phyloP scores from a whole-genome alignment of 495 filamentous ascomycete genomes.

The Penicillium parvum region DNA sequence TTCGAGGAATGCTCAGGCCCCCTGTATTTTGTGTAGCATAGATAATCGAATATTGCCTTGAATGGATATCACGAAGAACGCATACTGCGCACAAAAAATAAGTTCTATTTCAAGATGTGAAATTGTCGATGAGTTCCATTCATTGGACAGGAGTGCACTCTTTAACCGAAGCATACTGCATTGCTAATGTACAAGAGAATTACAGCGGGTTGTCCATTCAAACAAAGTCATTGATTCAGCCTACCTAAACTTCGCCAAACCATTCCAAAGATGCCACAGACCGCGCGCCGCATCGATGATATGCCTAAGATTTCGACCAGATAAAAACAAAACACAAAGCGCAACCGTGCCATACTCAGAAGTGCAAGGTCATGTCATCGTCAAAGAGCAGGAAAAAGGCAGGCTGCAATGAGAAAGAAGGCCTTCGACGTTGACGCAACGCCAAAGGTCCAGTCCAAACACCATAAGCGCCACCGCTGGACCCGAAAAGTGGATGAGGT shows the following conservation, averaged over 20 bases:
- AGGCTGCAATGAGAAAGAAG: conserved; percentile 7
- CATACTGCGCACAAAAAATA: too few species aligned
- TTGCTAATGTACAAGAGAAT: too few species aligned
- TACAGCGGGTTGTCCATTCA: too few species aligned
- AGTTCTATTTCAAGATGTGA: too few species aligned
- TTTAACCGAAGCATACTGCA: too few species aligned
- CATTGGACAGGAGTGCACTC: too few species aligned
- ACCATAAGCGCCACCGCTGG: conserved; percentile 38
- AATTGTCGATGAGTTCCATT: too few species aligned
- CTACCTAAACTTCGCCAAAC: neutral
- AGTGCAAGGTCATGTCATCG: conserved; percentile 16
- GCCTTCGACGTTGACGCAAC: conserved; percentile 19
- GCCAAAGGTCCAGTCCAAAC: conserved; percentile 24
- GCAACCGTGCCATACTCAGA: neutral
- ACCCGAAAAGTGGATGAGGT: conserved; percentile 17
- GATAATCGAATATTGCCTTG: conserved; percentile 26
- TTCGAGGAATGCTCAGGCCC: conserved; percentile 11
- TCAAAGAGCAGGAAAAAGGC: conserved; percentile 5
- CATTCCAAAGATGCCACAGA: conserved; percentile 6
- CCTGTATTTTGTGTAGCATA: conserved; percentile 34
- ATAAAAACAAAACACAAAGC: conserved; percentile 1
- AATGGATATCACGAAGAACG: neutral
- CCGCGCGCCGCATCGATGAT: conserved; percentile 2
- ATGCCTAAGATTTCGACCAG: conserved; percentile 3
- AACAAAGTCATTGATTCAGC: neutral